These are phyloP conservation scores for Domatiomyces catenatus DNA, from an alignment of 2,329 filamentous ascomycete genomes.

Conservation along the genomic window DNA sequence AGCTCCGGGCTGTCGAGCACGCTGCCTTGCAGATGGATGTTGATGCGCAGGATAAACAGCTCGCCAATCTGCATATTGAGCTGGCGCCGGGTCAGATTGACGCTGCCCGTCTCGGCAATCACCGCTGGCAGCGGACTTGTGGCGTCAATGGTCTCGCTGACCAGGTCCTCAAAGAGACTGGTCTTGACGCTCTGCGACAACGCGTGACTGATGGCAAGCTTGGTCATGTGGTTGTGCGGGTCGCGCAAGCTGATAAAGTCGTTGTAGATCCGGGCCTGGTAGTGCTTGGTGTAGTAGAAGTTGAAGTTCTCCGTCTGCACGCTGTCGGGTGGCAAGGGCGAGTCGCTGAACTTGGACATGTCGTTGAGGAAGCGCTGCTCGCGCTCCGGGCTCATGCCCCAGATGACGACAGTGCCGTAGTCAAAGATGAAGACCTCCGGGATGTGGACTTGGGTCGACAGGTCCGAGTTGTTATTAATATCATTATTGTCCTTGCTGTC, in stretches of 20 bases:
- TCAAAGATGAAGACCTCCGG: slow-evolving; percentile 94
- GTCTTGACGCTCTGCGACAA: slow-evolving; percentile 96
- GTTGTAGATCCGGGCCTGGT: slow-evolving; percentile 97
- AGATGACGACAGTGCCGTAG: slow-evolving; percentile 94
- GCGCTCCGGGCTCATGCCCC: slow-evolving; percentile 87
- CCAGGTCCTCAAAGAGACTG: slow-evolving; percentile 86
- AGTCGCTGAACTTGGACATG: slow-evolving; percentile 81
- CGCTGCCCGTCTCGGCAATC: slow-evolving; percentile 83
- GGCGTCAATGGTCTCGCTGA: slow-evolving; percentile 81
- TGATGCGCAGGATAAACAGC: slow-evolving; percentile 92
- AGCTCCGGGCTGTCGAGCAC: slow-evolving; percentile 93
- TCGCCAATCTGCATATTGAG: slow-evolving; percentile 99
- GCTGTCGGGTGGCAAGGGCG: slow-evolving; percentile 75
- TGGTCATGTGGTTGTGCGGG: slow-evolving; percentile 95
- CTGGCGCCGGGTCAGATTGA: slow-evolving; percentile 69
- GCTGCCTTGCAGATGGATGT: slow-evolving; percentile 92
- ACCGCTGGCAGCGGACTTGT: slow-evolving; percentile 88
- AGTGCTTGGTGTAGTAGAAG: slow-evolving; percentile 96
- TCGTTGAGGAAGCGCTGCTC: slow-evolving; percentile 87
- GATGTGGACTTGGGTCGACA: slow-evolving; percentile 77
- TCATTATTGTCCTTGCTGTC: slow-evolving; percentile 4
- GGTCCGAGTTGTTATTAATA: slow-evolving; percentile 35
- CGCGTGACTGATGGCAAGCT: slow-evolving; percentile 90
- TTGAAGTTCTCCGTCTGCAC: slow-evolving; percentile 97
- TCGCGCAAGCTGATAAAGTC: slow-evolving; percentile 93